phyloP scores from a whole-genome alignment of 805 yeast species.

The Cyberlindnera suaveolens region DNA sequence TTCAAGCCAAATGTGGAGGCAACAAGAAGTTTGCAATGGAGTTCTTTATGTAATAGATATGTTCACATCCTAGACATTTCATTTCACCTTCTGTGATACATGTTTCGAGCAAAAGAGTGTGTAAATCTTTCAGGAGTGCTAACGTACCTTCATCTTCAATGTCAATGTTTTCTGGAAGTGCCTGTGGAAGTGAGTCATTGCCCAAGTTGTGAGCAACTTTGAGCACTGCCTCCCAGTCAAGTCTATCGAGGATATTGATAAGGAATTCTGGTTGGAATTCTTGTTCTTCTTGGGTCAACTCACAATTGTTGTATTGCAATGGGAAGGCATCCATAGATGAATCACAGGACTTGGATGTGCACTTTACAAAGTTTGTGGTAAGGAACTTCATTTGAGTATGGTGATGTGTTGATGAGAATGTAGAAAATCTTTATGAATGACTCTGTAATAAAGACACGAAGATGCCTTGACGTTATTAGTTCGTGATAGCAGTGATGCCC shows the following conservation, averaged over 20 bases:
- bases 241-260: conserved; percentile 64
- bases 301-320: conserved; percentile 59
- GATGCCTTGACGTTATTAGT: too few species aligned
- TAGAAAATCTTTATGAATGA: neutral
- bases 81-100: conserved; percentile 83
- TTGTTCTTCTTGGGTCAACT: conserved; percentile 61
- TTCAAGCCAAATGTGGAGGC: conserved; percentile 82
- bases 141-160: conserved; percentile 32
- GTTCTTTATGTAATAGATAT: conserved; percentile 84
- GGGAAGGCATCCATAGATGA: conserved; percentile 76
- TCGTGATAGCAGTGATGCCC: too few species aligned
- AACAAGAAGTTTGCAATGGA: conserved; percentile 89
- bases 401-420: neutral
- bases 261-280: conserved; percentile 83
- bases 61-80: conserved; percentile 83
- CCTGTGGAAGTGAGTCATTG: conserved; percentile 51
- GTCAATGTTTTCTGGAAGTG: conserved; percentile 45
- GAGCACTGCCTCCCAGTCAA: conserved; percentile 84
- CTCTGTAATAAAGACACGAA: neutral
- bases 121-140: conserved; percentile 66
- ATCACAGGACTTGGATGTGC: conserved; percentile 82
- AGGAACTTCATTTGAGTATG: conserved; percentile 66
- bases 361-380: conserved; percentile 94
- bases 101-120: conserved; percentile 74
- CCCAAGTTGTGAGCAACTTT: conserved; percentile 66